Conservation (phyloP, 2,329 filamentous ascomycete species). For the Ophiocordyceps camponoti-rufipedis region DNA sequence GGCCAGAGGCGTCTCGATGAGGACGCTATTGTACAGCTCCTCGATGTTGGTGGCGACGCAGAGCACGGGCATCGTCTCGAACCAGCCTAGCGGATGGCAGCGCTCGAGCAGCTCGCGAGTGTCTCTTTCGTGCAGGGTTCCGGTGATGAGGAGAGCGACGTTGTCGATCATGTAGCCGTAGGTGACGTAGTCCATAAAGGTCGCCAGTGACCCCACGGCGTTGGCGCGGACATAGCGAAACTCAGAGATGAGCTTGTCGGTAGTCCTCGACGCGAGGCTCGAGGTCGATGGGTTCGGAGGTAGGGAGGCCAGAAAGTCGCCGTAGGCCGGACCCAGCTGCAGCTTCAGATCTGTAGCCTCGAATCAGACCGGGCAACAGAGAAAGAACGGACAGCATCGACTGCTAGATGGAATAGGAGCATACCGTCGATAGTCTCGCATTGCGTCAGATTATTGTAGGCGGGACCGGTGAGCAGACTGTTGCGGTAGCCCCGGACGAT, state of each 20-base stretch:
- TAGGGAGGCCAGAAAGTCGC: conserved; percentile 85
- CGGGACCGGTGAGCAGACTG: conserved; percentile 69
- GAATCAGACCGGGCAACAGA: not conserved
- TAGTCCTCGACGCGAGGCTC: conserved; percentile 82
- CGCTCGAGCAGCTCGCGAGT: conserved; percentile 87
- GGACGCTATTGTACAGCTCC: conserved; percentile 92
- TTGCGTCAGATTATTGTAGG: conserved; percentile 91
- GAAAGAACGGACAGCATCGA: not conserved
- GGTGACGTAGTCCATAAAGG: conserved; percentile 95
- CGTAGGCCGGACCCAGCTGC: conserved; percentile 89
- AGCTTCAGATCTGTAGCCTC: conserved; percentile 72
- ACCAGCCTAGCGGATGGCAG: conserved; percentile 95
- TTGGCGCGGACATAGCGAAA: conserved; percentile 95
- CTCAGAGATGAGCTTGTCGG: conserved; percentile 93
- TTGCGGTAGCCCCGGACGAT: conserved; percentile 96
- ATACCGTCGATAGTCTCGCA: conserved; percentile 92
- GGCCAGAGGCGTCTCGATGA: conserved; percentile 90
- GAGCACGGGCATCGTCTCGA: conserved; percentile 95
- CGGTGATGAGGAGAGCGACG: conserved; percentile 91
- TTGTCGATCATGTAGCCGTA: conserved; percentile 99
- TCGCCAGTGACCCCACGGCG: conserved; percentile 73
- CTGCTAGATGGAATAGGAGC: not conserved
- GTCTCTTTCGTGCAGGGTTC: conserved; percentile 91
- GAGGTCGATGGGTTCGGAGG: conserved; percentile 96
- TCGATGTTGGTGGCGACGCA: conserved; percentile 98